These are phyloP conservation scores for Quercus agrifolia DNA, from an alignment of 306 rosid species.

Conservation along the genomic window DNA sequence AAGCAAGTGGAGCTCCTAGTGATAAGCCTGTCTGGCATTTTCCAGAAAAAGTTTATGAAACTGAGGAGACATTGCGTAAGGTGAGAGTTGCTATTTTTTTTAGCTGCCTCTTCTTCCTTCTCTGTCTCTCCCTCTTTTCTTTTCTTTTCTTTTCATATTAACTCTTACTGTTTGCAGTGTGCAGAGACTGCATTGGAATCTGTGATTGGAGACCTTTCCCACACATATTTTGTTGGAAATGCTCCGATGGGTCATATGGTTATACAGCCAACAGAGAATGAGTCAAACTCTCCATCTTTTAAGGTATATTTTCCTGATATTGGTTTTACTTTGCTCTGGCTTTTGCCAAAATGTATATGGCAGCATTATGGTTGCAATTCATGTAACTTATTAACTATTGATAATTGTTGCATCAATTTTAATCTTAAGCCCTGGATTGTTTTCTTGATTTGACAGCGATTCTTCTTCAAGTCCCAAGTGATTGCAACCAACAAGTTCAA, in stretches of 20 bases:
- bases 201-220: conserved; percentile 74
- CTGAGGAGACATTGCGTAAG: conserved; percentile 79
- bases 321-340: neutral
- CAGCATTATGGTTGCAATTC: neutral
- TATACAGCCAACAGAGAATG: conserved; percentile 44
- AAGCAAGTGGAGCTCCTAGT: conserved; percentile 48
- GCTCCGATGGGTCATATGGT: conserved; percentile 90
- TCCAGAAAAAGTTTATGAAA: conserved; percentile 72
- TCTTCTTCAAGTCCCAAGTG: conserved; percentile 91
- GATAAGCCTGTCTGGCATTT: conserved; percentile 79
- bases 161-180: conserved; percentile 49
- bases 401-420: neutral
- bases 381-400: neutral
- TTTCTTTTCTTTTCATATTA: neutral
- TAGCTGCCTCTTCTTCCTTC: conserved; percentile 4
- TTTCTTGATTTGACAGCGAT: conserved; percentile 44
- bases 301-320: conserved; percentile 47
- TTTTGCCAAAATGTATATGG: neutral
- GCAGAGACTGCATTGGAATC: conserved; percentile 81
- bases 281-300: conserved; percentile 35
- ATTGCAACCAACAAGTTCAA: conserved; percentile 61
- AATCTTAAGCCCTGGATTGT: neutral
- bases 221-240: conserved; percentile 92
- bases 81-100: conserved; percentile 32
- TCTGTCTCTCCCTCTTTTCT: neutral